These are phyloP conservation scores for Bretschneidera sinensis DNA, from an alignment of 345 rosid species.

Conservation along the genomic window DNA sequence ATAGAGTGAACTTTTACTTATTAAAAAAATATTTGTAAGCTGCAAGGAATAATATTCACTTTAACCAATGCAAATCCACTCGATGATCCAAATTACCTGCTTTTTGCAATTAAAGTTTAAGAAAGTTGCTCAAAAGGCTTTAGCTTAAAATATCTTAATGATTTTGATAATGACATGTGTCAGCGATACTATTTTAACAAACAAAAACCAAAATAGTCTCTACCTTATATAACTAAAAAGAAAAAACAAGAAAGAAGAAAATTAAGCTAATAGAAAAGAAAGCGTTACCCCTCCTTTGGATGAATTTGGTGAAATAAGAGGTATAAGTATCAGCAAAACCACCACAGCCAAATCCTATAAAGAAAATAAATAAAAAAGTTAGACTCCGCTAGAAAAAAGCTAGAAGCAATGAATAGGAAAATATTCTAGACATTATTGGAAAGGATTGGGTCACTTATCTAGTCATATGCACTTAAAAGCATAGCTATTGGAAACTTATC, in stretches of 20 bases:
- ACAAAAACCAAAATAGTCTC: constrained; percentile 9
- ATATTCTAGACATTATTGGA: no score
- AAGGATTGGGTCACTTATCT: no score
- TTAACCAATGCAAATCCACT: background rate
- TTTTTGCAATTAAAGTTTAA: constrained; percentile 4
- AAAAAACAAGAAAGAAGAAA: constrained; percentile 16
- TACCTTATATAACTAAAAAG: constrained; percentile 6
- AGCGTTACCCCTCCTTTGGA: constrained; percentile 97
- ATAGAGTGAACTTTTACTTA: no score
- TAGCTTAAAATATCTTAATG: background rate
- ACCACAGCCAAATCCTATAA: constrained; percentile 97
- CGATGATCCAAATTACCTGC: background rate
- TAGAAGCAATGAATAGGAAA: no score
- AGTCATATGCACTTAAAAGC: no score
- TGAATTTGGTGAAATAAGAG: constrained; percentile 96
- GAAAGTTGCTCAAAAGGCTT: constrained; percentile 1
- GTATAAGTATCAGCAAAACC: constrained; percentile 93
- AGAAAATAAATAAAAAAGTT: constrained; percentile 9
- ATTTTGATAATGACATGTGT: background rate
- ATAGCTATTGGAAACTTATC: no score
- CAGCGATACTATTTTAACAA: constrained; percentile 6
- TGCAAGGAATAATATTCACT: background rate
- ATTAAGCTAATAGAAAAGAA: constrained; percentile 11
- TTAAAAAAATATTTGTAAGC: no score
- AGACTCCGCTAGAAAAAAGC: background rate